Conservation (phyloP, 208 protist genomes). For the Porcisia hertigi region DNA sequence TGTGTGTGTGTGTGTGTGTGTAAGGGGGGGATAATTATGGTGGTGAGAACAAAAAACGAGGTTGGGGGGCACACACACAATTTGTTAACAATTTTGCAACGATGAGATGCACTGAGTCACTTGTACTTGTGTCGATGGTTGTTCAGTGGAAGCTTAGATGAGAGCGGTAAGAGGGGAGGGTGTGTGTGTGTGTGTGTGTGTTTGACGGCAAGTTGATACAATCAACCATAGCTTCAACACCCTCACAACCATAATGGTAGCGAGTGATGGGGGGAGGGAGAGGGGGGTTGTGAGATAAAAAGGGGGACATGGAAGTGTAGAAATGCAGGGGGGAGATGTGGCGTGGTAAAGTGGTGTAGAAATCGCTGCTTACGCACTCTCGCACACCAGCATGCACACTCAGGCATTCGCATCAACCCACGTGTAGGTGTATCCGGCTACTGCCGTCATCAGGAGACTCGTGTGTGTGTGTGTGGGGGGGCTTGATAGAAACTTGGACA, state of each 20-base stretch:
- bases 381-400: not conserved
- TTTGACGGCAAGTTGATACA: not conserved
- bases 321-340: not conserved
- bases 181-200: no score
- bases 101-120: no score
- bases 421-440: not conserved
- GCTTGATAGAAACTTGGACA: not conserved
- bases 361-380: not conserved
- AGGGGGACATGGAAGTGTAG: not conserved
- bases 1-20: slow-evolving; percentile 5
- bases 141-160: no score
- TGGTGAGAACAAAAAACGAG: no score
- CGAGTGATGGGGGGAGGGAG: not conserved
- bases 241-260: not conserved
- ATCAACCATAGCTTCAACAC: not conserved
- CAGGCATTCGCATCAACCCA: not conserved
- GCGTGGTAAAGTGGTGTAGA: not conserved
- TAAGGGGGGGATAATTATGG: not conserved
- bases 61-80: no score
- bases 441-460: not conserved
- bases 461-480: not conserved
- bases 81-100: no score
- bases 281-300: no score
- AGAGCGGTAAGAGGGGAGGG: no score
- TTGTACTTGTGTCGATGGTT: no score